Conservation (phyloP, 1,139 yeast species). For the Lodderomyces elongisporus region DNA sequence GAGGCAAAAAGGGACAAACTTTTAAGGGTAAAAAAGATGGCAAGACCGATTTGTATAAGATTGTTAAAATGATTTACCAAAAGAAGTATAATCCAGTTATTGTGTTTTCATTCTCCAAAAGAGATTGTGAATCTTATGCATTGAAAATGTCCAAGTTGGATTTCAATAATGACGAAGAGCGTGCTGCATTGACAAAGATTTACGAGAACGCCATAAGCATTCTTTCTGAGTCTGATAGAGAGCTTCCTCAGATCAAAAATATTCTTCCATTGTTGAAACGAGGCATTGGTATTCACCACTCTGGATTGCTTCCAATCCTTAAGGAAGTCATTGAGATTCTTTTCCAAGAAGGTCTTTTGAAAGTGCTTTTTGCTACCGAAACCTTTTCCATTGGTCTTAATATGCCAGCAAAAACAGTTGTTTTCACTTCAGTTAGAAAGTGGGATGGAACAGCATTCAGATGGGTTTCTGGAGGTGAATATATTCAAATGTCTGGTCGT, state of each 20-base stretch:
- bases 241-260: constrained; percentile 89
- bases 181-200: constrained; percentile 82
- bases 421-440: constrained; percentile 93
- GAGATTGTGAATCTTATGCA: constrained; percentile 94
- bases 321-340: constrained; percentile 95
- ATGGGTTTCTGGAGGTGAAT: constrained; percentile 99
- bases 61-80: constrained; percentile 95
- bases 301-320: constrained; percentile 90
- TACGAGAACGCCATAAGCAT: constrained; percentile 84
- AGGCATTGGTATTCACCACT: constrained; percentile 98
- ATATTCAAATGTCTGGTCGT: constrained; percentile 98
- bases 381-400: constrained; percentile 97
- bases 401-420: constrained; percentile 98
- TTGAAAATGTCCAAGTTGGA: constrained; percentile 92
- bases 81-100: constrained; percentile 96
- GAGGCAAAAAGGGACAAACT: constrained; percentile 79
- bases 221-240: constrained; percentile 85
- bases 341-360: constrained; percentile 92
- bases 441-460: constrained; percentile 98
- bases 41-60: constrained; percentile 89
- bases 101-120: constrained; percentile 92
- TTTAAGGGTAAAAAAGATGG: constrained; percentile 81
- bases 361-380: constrained; percentile 95
- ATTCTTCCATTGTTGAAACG: constrained; percentile 81
- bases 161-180: constrained; percentile 87